Base-by-base conservation (phyloP, 164 flowering plant genomes). In the Berberis vulgaris region DNA sequence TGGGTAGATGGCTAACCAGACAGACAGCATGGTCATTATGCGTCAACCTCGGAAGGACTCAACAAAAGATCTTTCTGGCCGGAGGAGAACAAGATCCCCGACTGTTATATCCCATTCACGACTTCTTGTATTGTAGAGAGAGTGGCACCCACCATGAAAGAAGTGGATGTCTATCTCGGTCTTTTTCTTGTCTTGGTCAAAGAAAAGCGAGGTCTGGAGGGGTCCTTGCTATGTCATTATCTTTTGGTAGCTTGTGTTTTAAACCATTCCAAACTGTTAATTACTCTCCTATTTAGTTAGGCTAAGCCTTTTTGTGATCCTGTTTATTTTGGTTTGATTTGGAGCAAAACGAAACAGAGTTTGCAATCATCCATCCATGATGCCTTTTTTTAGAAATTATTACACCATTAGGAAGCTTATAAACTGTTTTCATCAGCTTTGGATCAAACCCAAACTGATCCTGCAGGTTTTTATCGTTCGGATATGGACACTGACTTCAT, bases 91-190 rank as follows among this genome's bases (percentile, higher is more conserved):
- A 65, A 26, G 26, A 26, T 26, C 26, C 63, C 66, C 45, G 63
- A 65, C 55, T 61, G 76, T 57, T 66, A 50, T 73, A 49, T 70
- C 46, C 6, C 69, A 60, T 57, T 68, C 72, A 67, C 63, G 65
- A 74, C 70, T 75, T 58, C 74, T 69, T 68, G 74, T 71, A 65
- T 69, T 58, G 68, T 65, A 66, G 60, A 64, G 43, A 72, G 9
- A 72, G 63, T 70, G 68, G 68, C 64, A 74, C 85, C 89, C 83
- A 75, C 80, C 73, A 71, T 68, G 71, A 62, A 68, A 66, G 75
- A 74, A 83, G 86, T 84, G 85, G 79, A 74, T 62, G 85, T 84
- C 86, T 55, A 75, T 80, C 68, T 73, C 67, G 43, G 67, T 69
- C 71, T 71, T 71, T 69, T 80, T 69, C 71, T 72, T 73, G 80